These are phyloP conservation scores for Elaeis guineensis DNA, from an alignment of 176 grass and related monocot species.

Conservation along the genomic window DNA sequence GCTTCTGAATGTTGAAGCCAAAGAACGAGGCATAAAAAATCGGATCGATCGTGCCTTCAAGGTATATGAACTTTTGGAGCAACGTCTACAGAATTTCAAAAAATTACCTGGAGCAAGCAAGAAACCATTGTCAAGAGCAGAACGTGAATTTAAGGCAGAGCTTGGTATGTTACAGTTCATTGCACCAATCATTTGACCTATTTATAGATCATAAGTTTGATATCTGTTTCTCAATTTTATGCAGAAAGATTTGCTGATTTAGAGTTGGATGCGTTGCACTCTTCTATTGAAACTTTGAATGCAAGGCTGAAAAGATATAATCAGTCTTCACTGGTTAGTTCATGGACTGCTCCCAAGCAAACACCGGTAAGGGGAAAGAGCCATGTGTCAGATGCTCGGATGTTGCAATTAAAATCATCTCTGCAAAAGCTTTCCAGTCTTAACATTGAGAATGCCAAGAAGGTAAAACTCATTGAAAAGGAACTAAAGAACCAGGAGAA, in stretches of 20 bases:
- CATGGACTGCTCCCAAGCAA: slow-evolving; percentile 20
- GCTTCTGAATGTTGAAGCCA: slow-evolving; percentile 53
- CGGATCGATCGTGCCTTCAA: slow-evolving; percentile 45
- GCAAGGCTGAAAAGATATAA: slow-evolving; percentile 53
- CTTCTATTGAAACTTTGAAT: slow-evolving; percentile 54
- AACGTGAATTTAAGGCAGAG: slow-evolving; percentile 81
- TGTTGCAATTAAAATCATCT: slow-evolving; percentile 61
- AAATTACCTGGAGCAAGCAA: slow-evolving; percentile 72
- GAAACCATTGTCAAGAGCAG: slow-evolving; percentile 79
- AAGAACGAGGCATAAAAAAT: slow-evolving; percentile 45
- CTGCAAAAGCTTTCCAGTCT: slow-evolving; percentile 66
- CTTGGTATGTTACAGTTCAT: slow-evolving; percentile 37
- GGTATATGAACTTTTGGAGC: slow-evolving; percentile 63
- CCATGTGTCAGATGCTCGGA: slow-evolving; percentile 49
- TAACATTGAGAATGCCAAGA: slow-evolving; percentile 64
- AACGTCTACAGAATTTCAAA: slow-evolving; percentile 75
- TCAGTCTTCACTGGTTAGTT: slow-evolving; percentile 13
- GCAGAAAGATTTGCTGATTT: slow-evolving; percentile 72
- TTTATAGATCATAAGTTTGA: no score
- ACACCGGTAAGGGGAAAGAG: slow-evolving; percentile 20
- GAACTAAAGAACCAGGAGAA: slow-evolving; percentile 55
- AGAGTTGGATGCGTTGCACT: slow-evolving; percentile 70
- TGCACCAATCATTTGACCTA: no score
- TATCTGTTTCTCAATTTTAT: slow-evolving; percentile 9
- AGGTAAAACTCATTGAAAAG: slow-evolving; percentile 63